Evolutionary conservation across 352 stramenopile species (phyloP).

Genomic region (Pythium aquatile): DNA sequence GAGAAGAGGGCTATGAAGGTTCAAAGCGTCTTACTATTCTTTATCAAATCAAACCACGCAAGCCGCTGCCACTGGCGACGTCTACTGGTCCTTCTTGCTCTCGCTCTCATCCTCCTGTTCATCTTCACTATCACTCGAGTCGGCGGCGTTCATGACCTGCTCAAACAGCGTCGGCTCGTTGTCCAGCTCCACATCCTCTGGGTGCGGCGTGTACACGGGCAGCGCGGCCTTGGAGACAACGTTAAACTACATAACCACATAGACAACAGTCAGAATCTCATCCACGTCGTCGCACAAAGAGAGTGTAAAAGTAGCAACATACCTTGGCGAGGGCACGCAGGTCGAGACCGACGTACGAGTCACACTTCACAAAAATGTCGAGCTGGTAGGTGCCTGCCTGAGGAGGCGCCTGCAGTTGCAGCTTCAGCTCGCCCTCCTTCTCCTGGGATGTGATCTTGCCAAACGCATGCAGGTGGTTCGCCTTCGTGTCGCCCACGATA

Average conservation of each 20-base stretch:
- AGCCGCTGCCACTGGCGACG: neutral
- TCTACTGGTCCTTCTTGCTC: constrained; percentile 58
- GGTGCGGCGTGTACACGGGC: constrained; percentile 96
- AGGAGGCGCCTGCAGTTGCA: constrained; percentile 96
- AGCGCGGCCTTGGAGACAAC: constrained; percentile 91
- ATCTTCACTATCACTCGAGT: constrained; percentile 87
- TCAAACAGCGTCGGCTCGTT: constrained; percentile 99
- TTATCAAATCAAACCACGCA: constrained; percentile 9
- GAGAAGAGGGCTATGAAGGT: neutral
- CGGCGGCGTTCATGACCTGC: constrained; percentile 90
- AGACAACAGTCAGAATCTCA: constrained; percentile 2
- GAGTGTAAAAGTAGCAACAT: constrained; percentile 2
- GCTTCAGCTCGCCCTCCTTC: constrained; percentile 86
- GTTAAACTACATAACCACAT: constrained; percentile 71
- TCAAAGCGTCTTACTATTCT: constrained; percentile 6
- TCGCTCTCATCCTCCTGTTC: constrained; percentile 62
- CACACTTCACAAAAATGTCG: constrained; percentile 97
- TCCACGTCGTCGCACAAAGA: neutral
- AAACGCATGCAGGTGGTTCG: constrained; percentile 95
- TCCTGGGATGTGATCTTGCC: constrained; percentile 95
- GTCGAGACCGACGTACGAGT: constrained; percentile 98
- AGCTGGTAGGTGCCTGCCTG: constrained; percentile 95
- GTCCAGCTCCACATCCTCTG: constrained; percentile 98
- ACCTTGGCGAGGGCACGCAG: constrained; percentile 89
- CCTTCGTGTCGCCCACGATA: constrained; percentile 92